A percentile compares a stretch with the other conserved stretches of the same genome.
Evolutionary conservation across 148 eudicot genomes (phyloP).

Genomic region (Rheum nobile): DNA sequence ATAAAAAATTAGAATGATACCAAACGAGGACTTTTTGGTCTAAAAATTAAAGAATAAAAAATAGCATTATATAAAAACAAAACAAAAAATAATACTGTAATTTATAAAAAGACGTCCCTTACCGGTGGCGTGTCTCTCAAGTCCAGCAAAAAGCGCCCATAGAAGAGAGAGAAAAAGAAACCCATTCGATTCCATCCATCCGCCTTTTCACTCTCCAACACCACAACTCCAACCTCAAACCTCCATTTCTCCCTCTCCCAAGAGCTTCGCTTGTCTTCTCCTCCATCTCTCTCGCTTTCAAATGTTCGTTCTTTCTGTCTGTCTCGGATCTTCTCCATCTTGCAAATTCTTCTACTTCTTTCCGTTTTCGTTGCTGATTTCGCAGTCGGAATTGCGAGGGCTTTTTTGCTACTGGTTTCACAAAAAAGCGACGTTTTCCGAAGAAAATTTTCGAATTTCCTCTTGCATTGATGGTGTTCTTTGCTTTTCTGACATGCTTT

Average conservation of each 20-base stretch:
- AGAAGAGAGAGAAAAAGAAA: slow-evolving; percentile 1
- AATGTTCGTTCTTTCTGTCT: not conserved
- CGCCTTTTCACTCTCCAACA: not conserved
- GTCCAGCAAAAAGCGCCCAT: slow-evolving; percentile 21
- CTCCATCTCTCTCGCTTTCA: not conserved
- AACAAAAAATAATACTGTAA: not conserved
- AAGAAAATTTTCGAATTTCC: not conserved
- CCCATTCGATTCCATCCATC: slow-evolving; percentile 1
- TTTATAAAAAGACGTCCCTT: slow-evolving; percentile 7
- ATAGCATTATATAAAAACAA: not conserved
- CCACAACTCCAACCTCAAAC: not conserved
- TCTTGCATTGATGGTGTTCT: not conserved
- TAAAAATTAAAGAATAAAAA: not conserved
- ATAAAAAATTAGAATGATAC: not conserved
- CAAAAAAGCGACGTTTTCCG: not conserved
- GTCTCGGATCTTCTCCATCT: not conserved
- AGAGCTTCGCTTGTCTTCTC: not conserved
- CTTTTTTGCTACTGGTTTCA: not conserved
- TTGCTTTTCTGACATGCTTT: not conserved
- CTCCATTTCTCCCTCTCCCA: not conserved
- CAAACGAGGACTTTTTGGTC: not conserved
- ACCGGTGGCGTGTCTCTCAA: slow-evolving; percentile 32
- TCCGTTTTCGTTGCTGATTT: not conserved
- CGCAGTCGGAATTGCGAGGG: slow-evolving; percentile 2
- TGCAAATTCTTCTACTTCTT: not conserved